A percentile compares a stretch with the other conserved stretches of the same genome.
Evolutionary conservation across 441 rosid species (phyloP).

Genomic region (Melastoma candidum): DNA sequence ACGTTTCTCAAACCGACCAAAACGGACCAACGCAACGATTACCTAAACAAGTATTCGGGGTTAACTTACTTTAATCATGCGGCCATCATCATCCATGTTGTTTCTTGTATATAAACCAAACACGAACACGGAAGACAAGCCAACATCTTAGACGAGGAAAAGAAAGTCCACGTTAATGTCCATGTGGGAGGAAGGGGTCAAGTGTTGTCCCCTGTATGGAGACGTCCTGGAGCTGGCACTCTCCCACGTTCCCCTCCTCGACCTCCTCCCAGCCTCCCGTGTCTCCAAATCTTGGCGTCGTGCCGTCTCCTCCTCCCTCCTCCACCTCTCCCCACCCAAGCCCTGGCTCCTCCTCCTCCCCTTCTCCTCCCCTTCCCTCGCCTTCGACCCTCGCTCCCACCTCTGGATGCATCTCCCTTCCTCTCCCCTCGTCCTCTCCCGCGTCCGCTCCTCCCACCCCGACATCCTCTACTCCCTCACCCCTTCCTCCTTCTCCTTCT

Average conservation of each 20-base stretch:
- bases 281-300: slow-evolving; percentile 11
- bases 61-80: too few species aligned
- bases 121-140: too few species aligned
- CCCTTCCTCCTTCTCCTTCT: slow-evolving; percentile 10
- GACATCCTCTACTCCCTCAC: slow-evolving; percentile 10
- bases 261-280: slow-evolving; percentile 14
- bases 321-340: slow-evolving; percentile 10
- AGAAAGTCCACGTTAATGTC: too few species aligned
- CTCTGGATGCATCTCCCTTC: slow-evolving; percentile 29
- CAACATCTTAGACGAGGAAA: too few species aligned
- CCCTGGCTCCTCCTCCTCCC: slow-evolving; percentile 66
- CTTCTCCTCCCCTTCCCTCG: slow-evolving; percentile 22
- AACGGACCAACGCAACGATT: too few species aligned
- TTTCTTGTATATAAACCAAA: too few species aligned
- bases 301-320: slow-evolving; percentile 15
- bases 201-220: slow-evolving; percentile 9
- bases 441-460: slow-evolving; percentile 36
- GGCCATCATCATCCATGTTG: too few species aligned
- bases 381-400: slow-evolving; percentile 60
- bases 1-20: too few species aligned
- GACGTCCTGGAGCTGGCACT: slow-evolving; percentile 16
- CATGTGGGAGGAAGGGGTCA: too few species aligned
- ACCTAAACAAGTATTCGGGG: too few species aligned
- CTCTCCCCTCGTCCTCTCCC: slow-evolving; percentile 16
- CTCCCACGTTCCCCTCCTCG: slow-evolving; percentile 15